These are phyloP conservation scores for Backusella tuberculispora DNA, from an alignment of 192 early-diverging fungal genomes.

Conservation along the genomic window DNA sequence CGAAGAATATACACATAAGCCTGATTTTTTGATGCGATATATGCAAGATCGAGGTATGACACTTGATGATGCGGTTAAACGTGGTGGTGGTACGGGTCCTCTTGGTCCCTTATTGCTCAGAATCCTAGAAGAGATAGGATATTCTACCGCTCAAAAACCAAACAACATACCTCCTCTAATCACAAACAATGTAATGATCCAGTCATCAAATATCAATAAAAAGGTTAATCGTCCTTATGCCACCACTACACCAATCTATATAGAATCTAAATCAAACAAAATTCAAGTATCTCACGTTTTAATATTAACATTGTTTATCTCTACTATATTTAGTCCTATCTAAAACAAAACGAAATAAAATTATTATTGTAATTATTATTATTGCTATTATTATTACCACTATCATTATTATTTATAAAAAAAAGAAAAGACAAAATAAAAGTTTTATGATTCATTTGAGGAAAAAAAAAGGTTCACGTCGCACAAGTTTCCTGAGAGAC, in stretches of 20 bases:
- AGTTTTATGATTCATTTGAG: not conserved
- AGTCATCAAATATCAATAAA: not conserved
- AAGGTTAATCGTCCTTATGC: not conserved
- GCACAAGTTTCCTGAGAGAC: not conserved
- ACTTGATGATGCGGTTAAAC: conserved; percentile 15
- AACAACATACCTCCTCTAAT: conserved; percentile 11
- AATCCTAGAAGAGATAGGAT: conserved; percentile 39
- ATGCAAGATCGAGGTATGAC: conserved; percentile 43
- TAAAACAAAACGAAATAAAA: not conserved
- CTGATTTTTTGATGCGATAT: conserved; percentile 47
- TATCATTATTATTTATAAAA: not conserved
- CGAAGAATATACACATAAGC: conserved; percentile 29
- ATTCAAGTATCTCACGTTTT: not conserved
- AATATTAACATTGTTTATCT: not conserved
- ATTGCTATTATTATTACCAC: not conserved
- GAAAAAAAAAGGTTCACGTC: not conserved
- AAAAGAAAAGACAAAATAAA: not conserved
- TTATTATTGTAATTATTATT: not conserved
- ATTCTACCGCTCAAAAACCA: conserved; percentile 16
- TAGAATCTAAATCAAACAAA: not conserved
- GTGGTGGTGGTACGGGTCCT: conserved; percentile 11
- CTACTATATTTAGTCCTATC: not conserved
- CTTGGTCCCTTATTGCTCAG: conserved; percentile 39
- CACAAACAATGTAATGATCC: not conserved
- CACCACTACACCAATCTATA: not conserved